phyloP scores from a whole-genome alignment of 805 yeast species.

The Candida maris region DNA sequence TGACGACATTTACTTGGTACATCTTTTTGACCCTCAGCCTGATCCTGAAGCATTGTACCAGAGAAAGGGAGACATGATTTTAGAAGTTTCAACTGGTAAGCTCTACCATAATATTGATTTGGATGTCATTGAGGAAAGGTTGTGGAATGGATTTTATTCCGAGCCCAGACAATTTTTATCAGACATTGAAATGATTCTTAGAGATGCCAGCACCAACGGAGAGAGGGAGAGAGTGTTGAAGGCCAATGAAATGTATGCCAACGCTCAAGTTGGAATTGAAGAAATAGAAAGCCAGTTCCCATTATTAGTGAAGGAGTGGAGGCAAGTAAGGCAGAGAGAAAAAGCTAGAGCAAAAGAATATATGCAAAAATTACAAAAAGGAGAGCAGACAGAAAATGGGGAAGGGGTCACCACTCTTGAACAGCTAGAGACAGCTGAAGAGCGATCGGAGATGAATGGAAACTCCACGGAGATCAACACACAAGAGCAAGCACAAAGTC shows the following conservation, averaged over 20 bases:
- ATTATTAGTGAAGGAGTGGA: conserved; percentile 72
- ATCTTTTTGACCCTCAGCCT: conserved; percentile 65
- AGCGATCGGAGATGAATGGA: conserved; percentile 1
- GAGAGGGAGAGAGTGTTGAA: conserved; percentile 78
- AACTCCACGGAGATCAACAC: conserved; percentile 1
- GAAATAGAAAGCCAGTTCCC: conserved; percentile 67
- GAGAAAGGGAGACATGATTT: conserved; percentile 67
- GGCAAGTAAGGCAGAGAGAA: conserved; percentile 66
- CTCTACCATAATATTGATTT: conserved; percentile 83
- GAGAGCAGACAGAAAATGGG: conserved; percentile 10
- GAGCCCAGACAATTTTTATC: conserved; percentile 87
- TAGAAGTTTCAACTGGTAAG: conserved; percentile 73
- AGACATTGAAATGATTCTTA: conserved; percentile 80
- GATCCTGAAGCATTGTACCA: conserved; percentile 39
- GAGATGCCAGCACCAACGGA: conserved; percentile 67
- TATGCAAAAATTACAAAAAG: conserved; percentile 33
- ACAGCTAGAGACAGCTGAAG: conserved; percentile 6
- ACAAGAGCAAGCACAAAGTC: conserved; percentile 19
- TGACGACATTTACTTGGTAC: conserved; percentile 70
- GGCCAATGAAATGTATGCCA: conserved; percentile 94
- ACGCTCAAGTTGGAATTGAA: conserved; percentile 93
- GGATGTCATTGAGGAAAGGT: conserved; percentile 87
- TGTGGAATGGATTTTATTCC: conserved; percentile 95
- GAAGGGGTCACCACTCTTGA: conserved; percentile 9
- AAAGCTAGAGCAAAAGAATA: conserved; percentile 45